Base-by-base conservation (phyloP, 2,329 filamentous ascomycete genomes). In the Cladosporium sphaerospermum region DNA sequence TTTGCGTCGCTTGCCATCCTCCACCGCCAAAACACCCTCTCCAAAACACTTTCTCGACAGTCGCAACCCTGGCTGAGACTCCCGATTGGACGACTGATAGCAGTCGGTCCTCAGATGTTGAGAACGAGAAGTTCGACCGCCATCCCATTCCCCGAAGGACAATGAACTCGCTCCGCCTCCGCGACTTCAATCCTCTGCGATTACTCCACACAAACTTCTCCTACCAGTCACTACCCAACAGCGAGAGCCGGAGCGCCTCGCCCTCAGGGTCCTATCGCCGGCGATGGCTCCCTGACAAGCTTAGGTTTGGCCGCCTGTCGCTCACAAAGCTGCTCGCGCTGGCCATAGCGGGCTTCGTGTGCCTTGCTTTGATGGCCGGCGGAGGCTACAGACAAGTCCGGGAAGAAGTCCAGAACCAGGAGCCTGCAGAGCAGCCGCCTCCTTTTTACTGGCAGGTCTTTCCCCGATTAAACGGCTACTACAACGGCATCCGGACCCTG, bases 381-480 rank as follows among this genome's bases (percentile, higher is more conserved):
- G 70, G 72, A 56, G 69, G 73, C 57, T 71, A 70, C 60, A 34
- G 44, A 55, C 65, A 65, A 63, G 56, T 42, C 16, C 47, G 54
- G 33, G 54, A 48, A 14, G 53, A 47, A 34, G 50, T 37, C 46
- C 52, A 49, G 19, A 23, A 57, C 41, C 56, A 67, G 54, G 60
- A 64, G 45, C 61, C 66, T 42, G 65, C 67, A 46, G 64, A 66
- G 46, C 61, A 64, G 52, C 64, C 63, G 36, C 65, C 65, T 54
- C 64, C 68, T 37, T 75, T 71, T 57, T 69, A 69, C 59, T 76
- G 74, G 74, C 69, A 75, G 60, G 66, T 71, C 57, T 77, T 72
- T 53, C 63, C 69, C 37, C 63, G 69, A 43, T 57, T 77, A 45
- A 69, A 71, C 55, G 74, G 72, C 40, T 76, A 72, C 61, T 78